phyloP scores from a whole-genome alignment of 2,329 filamentous ascomycete species.

The Tolypocladium ophioglossoides region DNA sequence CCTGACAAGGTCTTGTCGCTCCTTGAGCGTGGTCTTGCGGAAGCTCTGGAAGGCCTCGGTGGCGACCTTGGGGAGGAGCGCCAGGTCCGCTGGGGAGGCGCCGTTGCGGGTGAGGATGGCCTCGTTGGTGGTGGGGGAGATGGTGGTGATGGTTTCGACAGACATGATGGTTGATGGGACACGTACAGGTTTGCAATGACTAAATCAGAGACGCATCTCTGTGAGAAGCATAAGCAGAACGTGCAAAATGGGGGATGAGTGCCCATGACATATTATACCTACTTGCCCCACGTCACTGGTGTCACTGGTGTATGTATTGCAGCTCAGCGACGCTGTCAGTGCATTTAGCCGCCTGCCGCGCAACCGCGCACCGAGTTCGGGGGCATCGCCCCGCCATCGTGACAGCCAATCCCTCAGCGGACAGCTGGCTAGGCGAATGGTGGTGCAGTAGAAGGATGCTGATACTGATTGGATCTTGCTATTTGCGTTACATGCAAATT shows the following conservation, averaged over 20 bases:
- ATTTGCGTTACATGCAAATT: not conserved
- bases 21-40: slow-evolving; percentile 60
- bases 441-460: not conserved
- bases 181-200: too few species aligned
- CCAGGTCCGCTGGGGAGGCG: slow-evolving; percentile 58
- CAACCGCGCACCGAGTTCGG: slow-evolving; percentile 4
- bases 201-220: not conserved
- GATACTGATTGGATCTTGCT: not conserved
- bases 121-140: slow-evolving; percentile 85
- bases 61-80: slow-evolving; percentile 60
- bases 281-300: slow-evolving; percentile 1
- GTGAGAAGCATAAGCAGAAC: not conserved
- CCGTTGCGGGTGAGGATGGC: slow-evolving; percentile 71
- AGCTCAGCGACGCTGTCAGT: not conserved
- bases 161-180: too few species aligned
- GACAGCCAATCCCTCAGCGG: not conserved
- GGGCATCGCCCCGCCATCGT: not conserved
- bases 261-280: not conserved
- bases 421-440: not conserved
- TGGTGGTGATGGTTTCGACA: slow-evolving; percentile 59
- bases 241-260: too few species aligned
- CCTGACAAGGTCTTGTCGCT: slow-evolving; percentile 71
- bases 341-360: slow-evolving; percentile 1
- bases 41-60: slow-evolving; percentile 68
- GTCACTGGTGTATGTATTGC: not conserved